Evolutionary conservation across 108 stramenopile genomes (phyloP).

Genomic region (Pseudonitzschia pungens): DNA sequence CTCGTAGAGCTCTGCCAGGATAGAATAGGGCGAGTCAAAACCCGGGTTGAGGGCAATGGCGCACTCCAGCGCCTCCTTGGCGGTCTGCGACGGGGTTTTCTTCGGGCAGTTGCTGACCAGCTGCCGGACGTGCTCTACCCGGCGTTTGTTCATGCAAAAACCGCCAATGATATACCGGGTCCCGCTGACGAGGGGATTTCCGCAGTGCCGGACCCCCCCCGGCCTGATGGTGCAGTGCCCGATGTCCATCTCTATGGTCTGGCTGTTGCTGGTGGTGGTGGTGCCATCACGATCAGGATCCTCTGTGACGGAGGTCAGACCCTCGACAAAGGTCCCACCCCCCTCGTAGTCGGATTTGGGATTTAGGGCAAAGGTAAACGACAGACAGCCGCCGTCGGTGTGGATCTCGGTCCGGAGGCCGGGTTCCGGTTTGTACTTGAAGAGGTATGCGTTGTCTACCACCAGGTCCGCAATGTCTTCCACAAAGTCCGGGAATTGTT

Average conservation of each 20-base stretch:
- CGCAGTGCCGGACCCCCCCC: slow-evolving; percentile 56
- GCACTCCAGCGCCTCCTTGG: slow-evolving; percentile 39
- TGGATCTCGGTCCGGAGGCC: slow-evolving; percentile 58
- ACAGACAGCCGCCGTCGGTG: slow-evolving; percentile 56
- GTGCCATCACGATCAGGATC: too few relatives aligned
- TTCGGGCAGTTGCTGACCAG: slow-evolving; percentile 22
- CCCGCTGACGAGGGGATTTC: slow-evolving; percentile 45
- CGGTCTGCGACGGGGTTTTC: slow-evolving; percentile 14
- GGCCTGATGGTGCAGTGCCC: slow-evolving; percentile 58
- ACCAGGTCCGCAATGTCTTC: slow-evolving; percentile 30
- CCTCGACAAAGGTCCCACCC: slow-evolving; percentile 28
- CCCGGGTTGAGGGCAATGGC: slow-evolving; percentile 50
- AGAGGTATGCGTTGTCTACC: slow-evolving; percentile 54
- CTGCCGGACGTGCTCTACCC: slow-evolving; percentile 50
- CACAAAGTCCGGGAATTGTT: slow-evolving; percentile 45
- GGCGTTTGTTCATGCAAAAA: slow-evolving; percentile 48
- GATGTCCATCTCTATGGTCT: slow-evolving; percentile 42
- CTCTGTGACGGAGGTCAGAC: too few relatives aligned
- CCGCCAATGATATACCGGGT: slow-evolving; percentile 63
- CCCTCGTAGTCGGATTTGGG: slow-evolving; percentile 43
- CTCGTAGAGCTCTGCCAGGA: slow-evolving; percentile 27
- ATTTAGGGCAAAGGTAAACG: slow-evolving; percentile 54
- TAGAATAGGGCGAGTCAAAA: slow-evolving; percentile 44
- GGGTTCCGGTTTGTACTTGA: slow-evolving; percentile 53
- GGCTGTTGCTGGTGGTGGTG: slow-evolving; percentile 10